Percentiles rank a stretch among this genome's conserved stretches.
These are phyloP conservation scores for Millerago galiae DNA, from an alignment of 805 yeast genomes.

Conservation along the genomic window DNA sequence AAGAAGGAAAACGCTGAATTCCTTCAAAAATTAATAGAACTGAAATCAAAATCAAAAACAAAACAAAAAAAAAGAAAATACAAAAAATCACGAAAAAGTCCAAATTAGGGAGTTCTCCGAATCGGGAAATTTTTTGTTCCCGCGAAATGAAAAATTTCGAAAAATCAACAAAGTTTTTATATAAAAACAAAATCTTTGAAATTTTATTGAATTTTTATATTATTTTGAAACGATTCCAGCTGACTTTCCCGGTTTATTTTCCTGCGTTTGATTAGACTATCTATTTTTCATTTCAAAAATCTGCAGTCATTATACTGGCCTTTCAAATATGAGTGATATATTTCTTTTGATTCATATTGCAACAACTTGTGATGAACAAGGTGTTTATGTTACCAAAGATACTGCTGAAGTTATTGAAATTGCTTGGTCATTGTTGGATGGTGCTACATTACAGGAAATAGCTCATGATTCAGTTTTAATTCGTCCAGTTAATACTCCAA, in stretches of 20 bases:
- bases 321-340: constrained; percentile 31
- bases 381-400: constrained; percentile 54
- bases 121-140: neutral
- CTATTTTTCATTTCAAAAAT: neutral
- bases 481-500: constrained; percentile 59
- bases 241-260: neutral
- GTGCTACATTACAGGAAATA: constrained; percentile 38
- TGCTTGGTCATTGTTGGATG: constrained; percentile 60
- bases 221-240: neutral
- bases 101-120: neutral
- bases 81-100: neutral
- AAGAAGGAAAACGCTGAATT: neutral
- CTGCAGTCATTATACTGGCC: neutral
- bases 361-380: constrained; percentile 63
- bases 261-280: neutral
- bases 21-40: neutral
- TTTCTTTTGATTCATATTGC: constrained; percentile 57
- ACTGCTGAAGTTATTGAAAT: constrained; percentile 61
- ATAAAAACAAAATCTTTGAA: neutral
- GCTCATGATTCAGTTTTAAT: constrained; percentile 42
- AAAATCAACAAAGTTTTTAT: neutral
- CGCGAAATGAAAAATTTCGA: constrained; percentile 1
- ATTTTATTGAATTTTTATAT: neutral
- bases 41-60: neutral
- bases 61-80: neutral